A percentile compares a stretch with the other conserved stretches of the same genome.
phyloP scores from a whole-genome alignment of 2,329 filamentous ascomycete genomes.

The Parascedosporium putredinis region DNA sequence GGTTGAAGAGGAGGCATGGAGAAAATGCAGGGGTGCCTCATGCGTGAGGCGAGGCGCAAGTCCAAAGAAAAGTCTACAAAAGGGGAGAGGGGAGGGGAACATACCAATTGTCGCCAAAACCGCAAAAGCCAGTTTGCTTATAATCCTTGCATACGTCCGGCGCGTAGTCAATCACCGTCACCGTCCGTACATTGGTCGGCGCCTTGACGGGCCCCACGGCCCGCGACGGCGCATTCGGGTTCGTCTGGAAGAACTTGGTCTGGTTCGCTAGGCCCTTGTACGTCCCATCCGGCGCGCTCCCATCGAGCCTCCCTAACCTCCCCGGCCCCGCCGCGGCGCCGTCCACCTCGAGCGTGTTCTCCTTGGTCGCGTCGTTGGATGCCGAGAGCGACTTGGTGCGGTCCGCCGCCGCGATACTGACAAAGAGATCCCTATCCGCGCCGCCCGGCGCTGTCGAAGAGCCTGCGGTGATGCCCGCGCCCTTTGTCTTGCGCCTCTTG shows the following conservation, averaged over 20 bases:
- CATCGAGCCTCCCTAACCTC: no score
- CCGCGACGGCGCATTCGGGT: constrained; percentile 49
- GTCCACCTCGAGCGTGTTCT: not conserved
- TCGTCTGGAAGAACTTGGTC: constrained; percentile 67
- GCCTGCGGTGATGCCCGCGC: not conserved
- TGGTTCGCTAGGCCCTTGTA: constrained; percentile 70
- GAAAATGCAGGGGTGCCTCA: no score
- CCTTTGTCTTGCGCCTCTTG: constrained; percentile 3
- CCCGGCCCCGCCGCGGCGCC: not conserved
- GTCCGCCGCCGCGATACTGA: constrained; percentile 50
- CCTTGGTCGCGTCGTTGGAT: constrained; percentile 79
- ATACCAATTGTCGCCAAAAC: constrained; percentile 53
- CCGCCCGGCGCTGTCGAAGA: not conserved
- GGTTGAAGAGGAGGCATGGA: no score
- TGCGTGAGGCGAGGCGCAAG: no score
- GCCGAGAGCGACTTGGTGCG: constrained; percentile 51
- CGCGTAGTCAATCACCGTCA: constrained; percentile 82
- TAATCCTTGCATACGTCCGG: constrained; percentile 88
- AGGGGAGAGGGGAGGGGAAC: not conserved
- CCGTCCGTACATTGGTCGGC: constrained; percentile 78
- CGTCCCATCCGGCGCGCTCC: constrained; percentile 34
- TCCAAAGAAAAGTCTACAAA: not conserved
- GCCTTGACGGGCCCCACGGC: constrained; percentile 73
- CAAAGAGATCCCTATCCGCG: constrained; percentile 24
- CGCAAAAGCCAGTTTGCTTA: constrained; percentile 47